These are phyloP conservation scores for Scolecobasidium constrictum DNA, from an alignment of 2,329 filamentous ascomycete species.

Conservation along the genomic window DNA sequence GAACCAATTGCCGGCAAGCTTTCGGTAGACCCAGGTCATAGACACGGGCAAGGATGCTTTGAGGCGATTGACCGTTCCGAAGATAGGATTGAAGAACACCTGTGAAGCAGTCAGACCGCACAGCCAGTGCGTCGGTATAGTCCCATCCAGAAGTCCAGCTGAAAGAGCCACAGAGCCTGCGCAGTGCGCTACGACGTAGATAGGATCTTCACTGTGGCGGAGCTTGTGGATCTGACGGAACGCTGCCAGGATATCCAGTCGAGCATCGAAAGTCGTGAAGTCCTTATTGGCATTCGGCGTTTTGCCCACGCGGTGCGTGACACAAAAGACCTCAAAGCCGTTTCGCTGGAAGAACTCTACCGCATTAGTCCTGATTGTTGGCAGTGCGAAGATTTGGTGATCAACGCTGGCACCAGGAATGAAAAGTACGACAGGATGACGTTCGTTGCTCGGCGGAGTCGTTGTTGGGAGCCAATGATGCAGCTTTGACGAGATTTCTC, in stretches of 20 bases:
- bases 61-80: constrained; percentile 43
- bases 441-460: too few relatives aligned
- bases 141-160: constrained; percentile 50
- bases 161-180: constrained; percentile 51
- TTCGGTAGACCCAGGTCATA: not conserved
- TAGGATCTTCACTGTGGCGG: constrained; percentile 22
- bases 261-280: constrained; percentile 47
- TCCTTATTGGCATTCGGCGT: too few relatives aligned
- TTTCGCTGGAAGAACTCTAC: constrained; percentile 51
- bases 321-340: constrained; percentile 49
- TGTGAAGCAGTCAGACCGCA: constrained; percentile 48
- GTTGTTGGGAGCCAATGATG: too few relatives aligned
- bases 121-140: constrained; percentile 47
- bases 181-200: constrained; percentile 53
- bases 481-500: too few relatives aligned
- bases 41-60: constrained; percentile 40
- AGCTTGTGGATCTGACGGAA: constrained; percentile 39
- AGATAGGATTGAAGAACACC: constrained; percentile 54
- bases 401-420: too few relatives aligned
- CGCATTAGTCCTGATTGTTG: constrained; percentile 52
- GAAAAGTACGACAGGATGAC: too few relatives aligned
- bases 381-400: constrained; percentile 52
- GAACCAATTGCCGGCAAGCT: constrained; percentile 35
- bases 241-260: constrained; percentile 48
- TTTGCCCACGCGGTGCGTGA: constrained; percentile 42